These are phyloP conservation scores for Tulasnella sp. DNA, from an alignment of 768 basidiomycete species.

Conservation along the genomic window DNA sequence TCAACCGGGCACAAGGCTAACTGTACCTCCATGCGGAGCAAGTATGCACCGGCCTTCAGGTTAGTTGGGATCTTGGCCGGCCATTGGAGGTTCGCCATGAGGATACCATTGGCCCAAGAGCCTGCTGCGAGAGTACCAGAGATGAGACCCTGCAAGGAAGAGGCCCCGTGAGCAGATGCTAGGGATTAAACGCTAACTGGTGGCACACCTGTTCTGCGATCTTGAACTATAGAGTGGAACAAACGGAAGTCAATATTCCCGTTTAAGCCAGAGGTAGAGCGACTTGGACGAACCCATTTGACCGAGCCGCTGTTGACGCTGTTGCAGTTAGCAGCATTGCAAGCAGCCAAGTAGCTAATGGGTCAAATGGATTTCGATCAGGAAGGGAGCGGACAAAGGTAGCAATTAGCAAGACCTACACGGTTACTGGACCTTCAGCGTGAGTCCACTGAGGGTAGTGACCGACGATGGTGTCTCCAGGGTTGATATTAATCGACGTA, in stretches of 20 bases:
- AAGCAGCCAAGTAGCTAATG: conserved; percentile 17
- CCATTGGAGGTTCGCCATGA: conserved; percentile 26
- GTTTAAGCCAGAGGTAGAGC: not conserved
- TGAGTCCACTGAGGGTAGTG: conserved; percentile 29
- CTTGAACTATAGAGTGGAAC: not conserved
- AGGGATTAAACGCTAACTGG: not conserved
- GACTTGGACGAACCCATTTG: not conserved
- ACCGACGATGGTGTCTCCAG: conserved; percentile 24
- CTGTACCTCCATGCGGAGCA: conserved; percentile 22
- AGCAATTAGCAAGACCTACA: conserved; percentile 4
- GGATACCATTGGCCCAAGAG: conserved; percentile 26
- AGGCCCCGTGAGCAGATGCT: not conserved
- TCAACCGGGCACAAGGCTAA: not conserved
- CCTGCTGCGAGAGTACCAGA: conserved; percentile 26
- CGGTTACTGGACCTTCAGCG: conserved; percentile 23
- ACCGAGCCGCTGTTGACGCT: conserved; percentile 15
- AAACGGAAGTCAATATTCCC: not conserved
- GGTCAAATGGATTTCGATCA: not conserved
- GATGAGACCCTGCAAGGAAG: conserved; percentile 21
- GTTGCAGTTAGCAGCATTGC: conserved; percentile 8
- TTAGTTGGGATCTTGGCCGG: conserved; percentile 26
- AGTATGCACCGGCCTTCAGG: conserved; percentile 28
- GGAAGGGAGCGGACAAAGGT: not conserved
- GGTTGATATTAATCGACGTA: conserved; percentile 7
- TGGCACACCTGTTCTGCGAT: conserved; percentile 5